Evolutionary conservation across 2,329 filamentous ascomycete genomes (phyloP).

Genomic region (Furcasterigmium sp.): DNA sequence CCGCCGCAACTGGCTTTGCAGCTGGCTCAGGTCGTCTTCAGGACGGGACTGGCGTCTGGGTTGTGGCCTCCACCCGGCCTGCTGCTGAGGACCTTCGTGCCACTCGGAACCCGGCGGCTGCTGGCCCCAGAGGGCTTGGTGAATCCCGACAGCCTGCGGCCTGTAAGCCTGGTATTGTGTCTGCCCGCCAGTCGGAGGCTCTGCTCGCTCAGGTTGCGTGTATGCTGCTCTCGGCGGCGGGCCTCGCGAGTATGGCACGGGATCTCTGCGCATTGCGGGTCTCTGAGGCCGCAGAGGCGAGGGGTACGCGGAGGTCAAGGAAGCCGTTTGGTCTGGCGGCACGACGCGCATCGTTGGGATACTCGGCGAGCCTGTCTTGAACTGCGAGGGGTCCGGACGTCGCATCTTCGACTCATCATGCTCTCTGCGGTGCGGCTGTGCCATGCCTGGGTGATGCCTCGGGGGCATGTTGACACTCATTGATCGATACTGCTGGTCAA

Average conservation of each 20-base stretch:
- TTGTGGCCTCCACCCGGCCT: background rate
- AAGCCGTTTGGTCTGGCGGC: slow-evolving; percentile 24
- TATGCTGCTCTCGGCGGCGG: slow-evolving; percentile 9
- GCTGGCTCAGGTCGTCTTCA: background rate
- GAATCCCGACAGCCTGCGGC: background rate
- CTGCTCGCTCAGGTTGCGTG: background rate
- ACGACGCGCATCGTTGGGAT: slow-evolving; percentile 28
- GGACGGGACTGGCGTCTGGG: background rate
- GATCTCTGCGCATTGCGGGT: background rate
- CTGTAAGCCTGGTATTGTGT: background rate
- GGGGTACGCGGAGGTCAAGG: background rate
- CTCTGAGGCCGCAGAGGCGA: slow-evolving; percentile 7
- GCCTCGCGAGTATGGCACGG: background rate
- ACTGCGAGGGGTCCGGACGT: slow-evolving; percentile 3
- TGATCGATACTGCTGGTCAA: no score
- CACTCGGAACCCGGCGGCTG: background rate
- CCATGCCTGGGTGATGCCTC: slow-evolving; percentile 9
- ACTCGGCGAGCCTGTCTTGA: slow-evolving; percentile 17
- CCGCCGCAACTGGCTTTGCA: slow-evolving; percentile 3
- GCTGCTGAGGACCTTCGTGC: background rate
- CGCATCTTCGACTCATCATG: background rate
- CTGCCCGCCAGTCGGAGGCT: background rate
- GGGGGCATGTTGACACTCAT: slow-evolving; percentile 18
- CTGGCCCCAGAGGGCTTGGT: background rate
- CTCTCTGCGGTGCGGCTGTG: background rate